These are phyloP conservation scores for Fusarium dlaminii DNA, from an alignment of 2,329 filamentous ascomycete genomes.

Conservation along the genomic window DNA sequence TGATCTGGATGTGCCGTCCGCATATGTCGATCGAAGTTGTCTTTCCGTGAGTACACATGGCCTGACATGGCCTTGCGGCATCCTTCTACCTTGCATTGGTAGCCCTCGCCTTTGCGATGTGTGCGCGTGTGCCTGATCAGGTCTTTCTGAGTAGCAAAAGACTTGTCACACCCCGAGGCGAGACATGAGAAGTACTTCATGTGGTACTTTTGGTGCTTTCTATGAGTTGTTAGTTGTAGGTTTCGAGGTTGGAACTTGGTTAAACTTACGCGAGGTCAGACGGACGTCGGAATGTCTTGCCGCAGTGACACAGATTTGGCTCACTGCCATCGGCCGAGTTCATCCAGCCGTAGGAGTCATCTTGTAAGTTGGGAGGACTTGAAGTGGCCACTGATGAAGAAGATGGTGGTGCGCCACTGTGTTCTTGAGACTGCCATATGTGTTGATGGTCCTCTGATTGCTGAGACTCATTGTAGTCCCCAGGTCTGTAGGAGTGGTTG, in stretches of 20 bases:
- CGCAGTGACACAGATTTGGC: slow-evolving; percentile 35
- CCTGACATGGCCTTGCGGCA: slow-evolving; percentile 42
- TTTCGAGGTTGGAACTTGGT: background rate
- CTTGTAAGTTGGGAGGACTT: slow-evolving; percentile 33
- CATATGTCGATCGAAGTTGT: slow-evolving; percentile 44
- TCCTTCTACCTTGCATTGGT: slow-evolving; percentile 40
- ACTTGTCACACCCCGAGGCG: slow-evolving; percentile 38
- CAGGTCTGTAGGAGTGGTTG: slow-evolving; percentile 18
- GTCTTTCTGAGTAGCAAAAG: slow-evolving; percentile 43
- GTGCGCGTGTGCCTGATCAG: slow-evolving; percentile 40
- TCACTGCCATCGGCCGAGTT: slow-evolving; percentile 21
- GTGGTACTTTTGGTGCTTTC: slow-evolving; percentile 44
- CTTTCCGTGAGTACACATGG: slow-evolving; percentile 42
- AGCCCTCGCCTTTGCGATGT: slow-evolving; percentile 42
- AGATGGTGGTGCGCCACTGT: slow-evolving; percentile 25
- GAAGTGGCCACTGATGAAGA: slow-evolving; percentile 36
- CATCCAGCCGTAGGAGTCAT: slow-evolving; percentile 31
- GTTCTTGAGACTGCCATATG: slow-evolving; percentile 31
- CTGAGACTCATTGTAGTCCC: slow-evolving; percentile 23
- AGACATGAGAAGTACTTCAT: slow-evolving; percentile 43
- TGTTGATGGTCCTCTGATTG: slow-evolving; percentile 29
- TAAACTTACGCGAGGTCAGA: slow-evolving; percentile 41
- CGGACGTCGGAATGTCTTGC: slow-evolving; percentile 41
- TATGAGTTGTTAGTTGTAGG: slow-evolving; percentile 13
- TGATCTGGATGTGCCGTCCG: slow-evolving; percentile 41